A percentile compares a stretch with the other conserved stretches of the same genome.
phyloP scores from a whole-genome alignment of 106 monocot genomes.

The Xerophyta viscosa region DNA sequence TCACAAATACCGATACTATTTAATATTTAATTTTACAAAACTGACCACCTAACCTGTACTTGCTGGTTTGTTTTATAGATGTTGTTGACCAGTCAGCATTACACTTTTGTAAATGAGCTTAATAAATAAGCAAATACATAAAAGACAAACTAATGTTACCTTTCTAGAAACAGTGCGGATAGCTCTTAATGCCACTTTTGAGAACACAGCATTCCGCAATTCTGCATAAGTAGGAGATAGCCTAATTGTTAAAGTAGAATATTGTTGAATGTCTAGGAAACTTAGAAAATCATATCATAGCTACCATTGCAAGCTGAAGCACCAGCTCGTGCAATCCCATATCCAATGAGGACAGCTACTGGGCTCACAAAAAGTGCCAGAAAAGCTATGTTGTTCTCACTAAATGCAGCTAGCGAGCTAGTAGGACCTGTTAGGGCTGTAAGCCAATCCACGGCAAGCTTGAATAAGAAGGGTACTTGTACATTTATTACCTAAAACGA shows the following conservation, averaged over 20 bases:
- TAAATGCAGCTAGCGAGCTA: slow-evolving; percentile 56
- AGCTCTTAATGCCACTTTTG: slow-evolving; percentile 88
- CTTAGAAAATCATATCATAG: not conserved
- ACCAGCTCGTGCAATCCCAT: slow-evolving; percentile 89
- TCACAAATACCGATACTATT: too few species aligned
- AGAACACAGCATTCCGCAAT: slow-evolving; percentile 90
- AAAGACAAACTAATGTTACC: slow-evolving; percentile 43
- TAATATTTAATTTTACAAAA: too few species aligned
- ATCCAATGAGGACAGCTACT: slow-evolving; percentile 87
- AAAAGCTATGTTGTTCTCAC: slow-evolving; percentile 63
- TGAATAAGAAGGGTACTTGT: slow-evolving; percentile 97
- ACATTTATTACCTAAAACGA: slow-evolving; percentile 87
- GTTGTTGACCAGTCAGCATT: too few species aligned
- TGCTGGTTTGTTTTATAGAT: too few species aligned
- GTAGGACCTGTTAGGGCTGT: slow-evolving; percentile 48
- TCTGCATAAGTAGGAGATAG: slow-evolving; percentile 40
- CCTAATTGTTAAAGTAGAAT: too few species aligned
- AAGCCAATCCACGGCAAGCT: slow-evolving; percentile 99
- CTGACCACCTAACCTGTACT: too few species aligned
- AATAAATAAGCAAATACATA: too few species aligned
- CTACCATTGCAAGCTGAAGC: slow-evolving; percentile 95
- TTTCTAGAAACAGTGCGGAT: slow-evolving; percentile 91
- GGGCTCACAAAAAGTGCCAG: slow-evolving; percentile 90
- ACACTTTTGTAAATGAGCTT: too few species aligned
- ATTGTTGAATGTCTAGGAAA: too few species aligned